Evolutionary conservation across 2,329 filamentous ascomycete genomes (phyloP).

Genomic region (Coniella lustricola): DNA sequence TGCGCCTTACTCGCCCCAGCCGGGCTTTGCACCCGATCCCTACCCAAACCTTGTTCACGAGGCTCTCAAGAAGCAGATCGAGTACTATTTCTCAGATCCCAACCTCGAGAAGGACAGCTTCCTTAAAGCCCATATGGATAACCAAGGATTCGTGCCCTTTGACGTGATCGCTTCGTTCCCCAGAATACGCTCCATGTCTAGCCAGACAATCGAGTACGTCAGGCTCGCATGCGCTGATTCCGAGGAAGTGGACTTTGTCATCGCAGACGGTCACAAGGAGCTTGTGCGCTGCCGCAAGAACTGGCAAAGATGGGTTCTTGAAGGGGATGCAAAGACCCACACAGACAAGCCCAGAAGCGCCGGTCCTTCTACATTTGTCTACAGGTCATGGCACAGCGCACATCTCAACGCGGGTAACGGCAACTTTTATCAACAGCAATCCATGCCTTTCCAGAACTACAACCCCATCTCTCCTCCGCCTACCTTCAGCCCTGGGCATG

Average conservation of each 20-base stretch:
- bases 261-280: constrained; percentile 71
- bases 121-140: constrained; percentile 87
- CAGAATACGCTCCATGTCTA: constrained; percentile 65
- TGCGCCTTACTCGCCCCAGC: constrained; percentile 50
- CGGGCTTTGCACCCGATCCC: constrained; percentile 15
- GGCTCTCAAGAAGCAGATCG: constrained; percentile 49
- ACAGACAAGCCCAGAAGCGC: constrained; percentile 67
- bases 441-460: constrained; percentile 26
- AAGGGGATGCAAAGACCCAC: constrained; percentile 47
- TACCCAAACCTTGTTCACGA: constrained; percentile 25
- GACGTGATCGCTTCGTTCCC: constrained; percentile 79
- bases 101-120: constrained; percentile 92
- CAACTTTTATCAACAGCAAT: constrained; percentile 8
- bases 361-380: constrained; percentile 44
- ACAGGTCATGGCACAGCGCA: constrained; percentile 21
- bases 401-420: constrained; percentile 18
- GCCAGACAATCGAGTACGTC: constrained; percentile 62
- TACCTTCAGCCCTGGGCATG: constrained; percentile 3
- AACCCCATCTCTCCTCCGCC: constrained; percentile 11
- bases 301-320: constrained; percentile 74
- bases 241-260: constrained; percentile 63
- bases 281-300: constrained; percentile 66
- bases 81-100: constrained; percentile 96
- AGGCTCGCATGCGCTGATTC: constrained; percentile 70
- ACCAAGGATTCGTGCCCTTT: constrained; percentile 82